phyloP scores from a whole-genome alignment of 2,329 filamentous ascomycete genomes.

The Xylaria sp. region DNA sequence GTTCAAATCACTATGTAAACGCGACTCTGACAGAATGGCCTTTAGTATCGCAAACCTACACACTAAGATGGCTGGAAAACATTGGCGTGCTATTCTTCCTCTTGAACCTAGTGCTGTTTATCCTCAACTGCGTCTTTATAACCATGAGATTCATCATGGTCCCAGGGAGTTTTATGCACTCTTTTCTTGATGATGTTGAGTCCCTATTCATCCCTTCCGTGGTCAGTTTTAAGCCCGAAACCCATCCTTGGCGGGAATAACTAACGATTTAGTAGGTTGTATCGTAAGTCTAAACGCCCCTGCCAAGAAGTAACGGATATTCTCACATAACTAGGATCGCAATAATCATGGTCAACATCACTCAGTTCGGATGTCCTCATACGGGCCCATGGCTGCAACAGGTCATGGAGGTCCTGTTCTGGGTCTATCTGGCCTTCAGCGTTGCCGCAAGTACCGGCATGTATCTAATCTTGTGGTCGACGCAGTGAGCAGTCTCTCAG shows the following conservation, averaged over 20 bases:
- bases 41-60: slow-evolving; percentile 53
- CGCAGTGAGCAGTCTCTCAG: slow-evolving; percentile 47
- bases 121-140: slow-evolving; percentile 68
- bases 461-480: slow-evolving; percentile 75
- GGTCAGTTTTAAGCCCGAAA: slow-evolving; percentile 46
- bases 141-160: slow-evolving; percentile 71
- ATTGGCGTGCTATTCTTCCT: slow-evolving; percentile 67
- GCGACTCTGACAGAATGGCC: slow-evolving; percentile 13
- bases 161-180: slow-evolving; percentile 72
- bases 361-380: slow-evolving; percentile 73
- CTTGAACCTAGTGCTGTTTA: slow-evolving; percentile 67
- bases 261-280: not conserved
- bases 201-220: slow-evolving; percentile 77
- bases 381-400: slow-evolving; percentile 66
- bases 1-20: not conserved
- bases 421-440: slow-evolving; percentile 74
- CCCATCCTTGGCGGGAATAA: not conserved
- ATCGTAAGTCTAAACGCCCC: not conserved
- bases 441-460: slow-evolving; percentile 71
- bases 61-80: slow-evolving; percentile 60
- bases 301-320: slow-evolving; percentile 33
- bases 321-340: slow-evolving; percentile 59
- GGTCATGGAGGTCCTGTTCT: slow-evolving; percentile 71
- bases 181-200: slow-evolving; percentile 78
- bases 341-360: slow-evolving; percentile 78